Evolutionary conservation across 176 grass and related monocot genomes (phyloP).

Genomic region (Paspalum vaginatum): DNA sequence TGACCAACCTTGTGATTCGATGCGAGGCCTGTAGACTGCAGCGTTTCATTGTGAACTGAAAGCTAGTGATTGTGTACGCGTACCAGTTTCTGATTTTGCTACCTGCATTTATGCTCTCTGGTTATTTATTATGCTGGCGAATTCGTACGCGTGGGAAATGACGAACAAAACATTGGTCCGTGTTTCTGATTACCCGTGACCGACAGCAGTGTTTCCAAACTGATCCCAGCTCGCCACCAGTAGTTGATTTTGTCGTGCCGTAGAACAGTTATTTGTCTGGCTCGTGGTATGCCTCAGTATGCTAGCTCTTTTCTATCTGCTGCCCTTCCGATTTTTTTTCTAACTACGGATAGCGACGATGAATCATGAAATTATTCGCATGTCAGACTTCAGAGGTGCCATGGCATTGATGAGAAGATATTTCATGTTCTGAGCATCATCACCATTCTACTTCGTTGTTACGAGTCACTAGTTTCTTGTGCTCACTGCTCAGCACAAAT

Average conservation of each 20-base stretch:
- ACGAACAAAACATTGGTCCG: slow-evolving; percentile 38
- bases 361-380: slow-evolving; percentile 39
- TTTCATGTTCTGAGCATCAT: slow-evolving; percentile 35
- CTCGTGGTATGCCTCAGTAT: neutral
- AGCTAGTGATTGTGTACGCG: neutral
- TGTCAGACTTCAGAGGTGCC: slow-evolving; percentile 57
- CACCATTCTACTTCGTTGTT: neutral
- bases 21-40: no score
- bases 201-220: slow-evolving; percentile 3
- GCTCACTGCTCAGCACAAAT: neutral
- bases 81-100: neutral
- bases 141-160: neutral
- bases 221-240: neutral
- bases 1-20: neutral
- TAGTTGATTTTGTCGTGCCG: neutral
- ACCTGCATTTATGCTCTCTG: no score
- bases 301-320: neutral
- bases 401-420: slow-evolving; percentile 56
- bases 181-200: slow-evolving; percentile 29
- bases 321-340: neutral
- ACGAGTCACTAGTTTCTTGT: neutral
- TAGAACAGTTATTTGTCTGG: neutral
- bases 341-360: neutral
- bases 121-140: neutral
- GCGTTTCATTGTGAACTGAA: neutral